Conservation (phyloP, 331 rosid species). For the Spiraea crenata region DNA sequence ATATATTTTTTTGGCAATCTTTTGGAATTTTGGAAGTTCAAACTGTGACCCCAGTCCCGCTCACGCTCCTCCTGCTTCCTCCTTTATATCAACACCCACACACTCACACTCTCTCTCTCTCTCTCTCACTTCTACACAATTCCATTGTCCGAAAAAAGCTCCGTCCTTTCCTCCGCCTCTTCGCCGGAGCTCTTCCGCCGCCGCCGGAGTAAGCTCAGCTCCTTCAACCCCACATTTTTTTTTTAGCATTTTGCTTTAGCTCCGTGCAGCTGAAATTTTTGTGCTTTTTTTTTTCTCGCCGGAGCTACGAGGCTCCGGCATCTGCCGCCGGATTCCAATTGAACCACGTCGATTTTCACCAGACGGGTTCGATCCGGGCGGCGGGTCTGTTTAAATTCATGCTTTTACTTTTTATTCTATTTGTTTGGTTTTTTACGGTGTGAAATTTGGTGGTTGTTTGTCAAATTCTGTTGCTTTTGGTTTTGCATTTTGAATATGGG, state of each 20-base stretch:
- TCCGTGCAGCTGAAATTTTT: neutral
- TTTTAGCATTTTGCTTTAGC: no score
- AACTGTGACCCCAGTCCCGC: constrained; percentile 69
- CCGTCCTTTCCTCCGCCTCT: constrained; percentile 7
- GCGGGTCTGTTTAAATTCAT: neutral
- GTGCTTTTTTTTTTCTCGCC: neutral
- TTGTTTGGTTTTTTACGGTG: neutral
- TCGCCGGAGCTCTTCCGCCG: constrained; percentile 35
- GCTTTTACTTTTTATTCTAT: neutral
- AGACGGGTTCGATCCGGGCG: constrained; percentile 39
- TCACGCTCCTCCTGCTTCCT: constrained; percentile 30
- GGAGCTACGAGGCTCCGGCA: neutral
- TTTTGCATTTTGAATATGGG: neutral
- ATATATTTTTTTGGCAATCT: neutral
- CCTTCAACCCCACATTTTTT: neutral
- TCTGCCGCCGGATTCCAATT: constrained; percentile 5
- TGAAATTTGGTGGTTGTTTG: neutral
- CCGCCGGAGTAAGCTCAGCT: constrained; percentile 33
- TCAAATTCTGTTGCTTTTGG: neutral
- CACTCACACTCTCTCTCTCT: neutral
- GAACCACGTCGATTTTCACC: constrained; percentile 5
- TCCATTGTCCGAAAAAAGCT: neutral
- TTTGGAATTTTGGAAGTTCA: constrained; percentile 44
- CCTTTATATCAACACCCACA: constrained; percentile 18
- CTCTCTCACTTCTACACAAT: neutral